Base-by-base conservation (phyloP, 306 rosid genomes). In the Rosa multiflora region DNA sequence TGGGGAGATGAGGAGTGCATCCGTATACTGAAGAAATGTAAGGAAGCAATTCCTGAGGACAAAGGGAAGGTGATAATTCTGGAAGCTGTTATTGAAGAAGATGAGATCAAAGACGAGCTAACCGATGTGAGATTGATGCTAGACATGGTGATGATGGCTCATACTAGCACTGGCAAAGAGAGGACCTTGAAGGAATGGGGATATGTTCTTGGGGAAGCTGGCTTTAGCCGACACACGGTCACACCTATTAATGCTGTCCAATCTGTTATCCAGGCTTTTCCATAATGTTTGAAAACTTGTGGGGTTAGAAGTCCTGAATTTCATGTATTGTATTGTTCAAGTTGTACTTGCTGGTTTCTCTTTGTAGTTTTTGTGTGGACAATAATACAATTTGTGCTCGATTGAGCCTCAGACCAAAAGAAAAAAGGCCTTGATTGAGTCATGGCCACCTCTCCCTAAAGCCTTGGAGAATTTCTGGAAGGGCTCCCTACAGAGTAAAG, bases 1-100 rank as follows among this genome's bases (percentile, higher is more conserved):
- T 87, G 94, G 94, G 83, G 79, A 2, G 94, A 91, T 7, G 77
- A 87, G 11, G 90, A 92, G 56, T 90, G 97, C 82, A 87, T 88
- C 29, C 6, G 62, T 35, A 90, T 88, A 51, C 85, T 92, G 13
- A 87, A 84, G 53, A 86, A 76, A 0, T 88, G 91, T 26, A 84
- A 72, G 76, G 90, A 84, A 74, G 90, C 89, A 0, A 79, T 86
- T 52, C 76, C 88, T 4, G 53, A 69, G 74, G 87, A 78, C 42
- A 92, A 76, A 43, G 94, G 93, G 43, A 90, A 82, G 86, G 88
- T 92, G 14, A 83, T 92, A 17, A 87, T 92, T 5, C 77, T 85
- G 18, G 92, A 90, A 29, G 81, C 80, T 3, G 81, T 88, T 64
- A 70, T 88, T 26, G 87, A 80, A 74, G 81, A 21, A 48, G 81